These are phyloP conservation scores for Thalassiosira oceanica DNA, from an alignment of 352 stramenopile genomes.

Conservation along the genomic window DNA sequence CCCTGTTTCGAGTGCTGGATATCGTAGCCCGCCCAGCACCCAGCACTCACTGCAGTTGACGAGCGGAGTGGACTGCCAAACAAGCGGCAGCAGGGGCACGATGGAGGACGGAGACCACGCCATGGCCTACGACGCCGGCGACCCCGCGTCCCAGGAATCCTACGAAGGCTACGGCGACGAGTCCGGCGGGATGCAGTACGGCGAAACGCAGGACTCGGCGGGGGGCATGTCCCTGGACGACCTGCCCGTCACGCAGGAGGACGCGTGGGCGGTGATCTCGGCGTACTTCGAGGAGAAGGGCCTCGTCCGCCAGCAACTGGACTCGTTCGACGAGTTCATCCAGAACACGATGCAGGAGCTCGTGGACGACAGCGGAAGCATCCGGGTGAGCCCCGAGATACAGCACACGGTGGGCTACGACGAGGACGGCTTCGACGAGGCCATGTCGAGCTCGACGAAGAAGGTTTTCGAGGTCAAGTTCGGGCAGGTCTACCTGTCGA, in stretches of 20 bases:
- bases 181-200: conserved; percentile 3
- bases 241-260: conserved; percentile 94
- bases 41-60: too few relatives aligned
- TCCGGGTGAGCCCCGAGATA: conserved; percentile 93
- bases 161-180: conserved; percentile 18
- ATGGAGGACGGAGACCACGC: conserved; percentile 2
- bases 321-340: conserved; percentile 99
- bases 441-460: conserved; percentile 67
- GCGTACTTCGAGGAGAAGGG: conserved; percentile 99
- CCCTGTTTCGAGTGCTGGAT: too few relatives aligned
- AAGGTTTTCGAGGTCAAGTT: conserved; percentile 92
- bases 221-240: conserved; percentile 74
- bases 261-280: conserved; percentile 97
- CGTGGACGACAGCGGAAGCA: conserved; percentile 95
- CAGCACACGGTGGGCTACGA: conserved; percentile 94
- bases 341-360: conserved; percentile 99
- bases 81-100: too few relatives aligned
- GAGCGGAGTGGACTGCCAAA: too few relatives aligned
- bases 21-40: too few relatives aligned
- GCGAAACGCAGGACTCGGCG: conserved; percentile 26
- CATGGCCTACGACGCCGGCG: conserved; percentile 3
- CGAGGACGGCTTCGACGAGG: conserved; percentile 86
- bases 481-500: conserved; percentile 96
- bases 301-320: conserved; percentile 98
- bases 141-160: background rate